A percentile compares a stretch with the other conserved stretches of the same genome.
phyloP scores from a whole-genome alignment of 345 rosid species.

The Brassica rapa region DNA sequence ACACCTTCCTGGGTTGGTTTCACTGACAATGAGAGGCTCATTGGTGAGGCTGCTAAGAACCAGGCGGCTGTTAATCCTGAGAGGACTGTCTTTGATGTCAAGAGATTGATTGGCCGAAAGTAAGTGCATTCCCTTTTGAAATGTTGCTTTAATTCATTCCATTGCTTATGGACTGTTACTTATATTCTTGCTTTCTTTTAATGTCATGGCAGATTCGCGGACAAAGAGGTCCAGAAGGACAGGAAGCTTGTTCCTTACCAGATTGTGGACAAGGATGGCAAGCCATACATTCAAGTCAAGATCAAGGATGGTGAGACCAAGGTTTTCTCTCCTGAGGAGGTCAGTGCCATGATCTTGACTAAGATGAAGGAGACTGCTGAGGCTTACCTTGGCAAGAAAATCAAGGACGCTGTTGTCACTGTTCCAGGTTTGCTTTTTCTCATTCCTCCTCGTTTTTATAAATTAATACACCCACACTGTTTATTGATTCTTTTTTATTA shows the following conservation, averaged over 20 bases:
- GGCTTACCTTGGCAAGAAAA: not conserved
- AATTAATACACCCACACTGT: not conserved
- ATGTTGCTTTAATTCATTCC: too few relatives aligned
- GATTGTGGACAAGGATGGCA: not conserved
- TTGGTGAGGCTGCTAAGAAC: not conserved
- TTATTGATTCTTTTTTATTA: not conserved
- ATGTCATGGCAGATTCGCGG: not conserved
- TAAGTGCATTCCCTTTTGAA: not conserved
- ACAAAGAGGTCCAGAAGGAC: not conserved
- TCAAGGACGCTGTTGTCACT: not conserved
- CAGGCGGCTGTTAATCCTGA: not conserved
- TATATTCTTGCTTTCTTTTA: not conserved
- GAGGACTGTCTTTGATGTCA: not conserved
- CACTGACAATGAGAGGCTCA: not conserved
- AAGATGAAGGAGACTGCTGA: not conserved
- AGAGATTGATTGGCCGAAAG: not conserved
- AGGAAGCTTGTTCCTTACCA: not conserved
- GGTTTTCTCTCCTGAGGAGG: not conserved
- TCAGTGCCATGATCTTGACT: not conserved
- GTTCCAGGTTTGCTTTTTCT: not conserved
- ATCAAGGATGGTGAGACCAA: not conserved
- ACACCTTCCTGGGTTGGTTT: not conserved
- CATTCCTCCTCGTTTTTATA: not conserved
- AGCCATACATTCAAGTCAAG: not conserved
- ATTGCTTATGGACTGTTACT: too few relatives aligned